Evolutionary conservation across 2,329 filamentous ascomycete species (phyloP), one percentile per base, ranked within the genome.

Genomic region (Exserohilum turcica): DNA sequence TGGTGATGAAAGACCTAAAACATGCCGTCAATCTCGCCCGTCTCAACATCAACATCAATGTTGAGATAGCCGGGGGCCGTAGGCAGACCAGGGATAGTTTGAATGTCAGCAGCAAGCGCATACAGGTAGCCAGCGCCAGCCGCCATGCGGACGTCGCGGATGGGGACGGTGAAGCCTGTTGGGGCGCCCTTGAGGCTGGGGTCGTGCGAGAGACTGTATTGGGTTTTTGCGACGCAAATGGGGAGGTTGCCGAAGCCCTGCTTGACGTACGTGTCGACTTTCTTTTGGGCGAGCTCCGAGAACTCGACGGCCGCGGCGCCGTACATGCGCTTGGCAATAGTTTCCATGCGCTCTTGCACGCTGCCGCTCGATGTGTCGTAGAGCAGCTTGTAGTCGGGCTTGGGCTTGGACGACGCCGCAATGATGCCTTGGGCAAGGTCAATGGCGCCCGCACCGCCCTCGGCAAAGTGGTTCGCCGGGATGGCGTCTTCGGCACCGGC

Each of bases 171-270:
- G 77, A 97, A 99, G 54, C 93, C 94, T 3, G 88, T 90, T 19
- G 94, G 94, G 7, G 94, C 94, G 58, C 94, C 94, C 84, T 99
- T 99, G 66, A 97, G 82, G 9, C 90, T 86, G 2, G 93, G 89
- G 74, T 99, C 92, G 76, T 97, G 93, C 53, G 89, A 94, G 43
- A 99, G 83, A 29, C 91, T 96, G 80, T 99, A 99, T 77, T 99
- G 94, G 12, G 94, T 99, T 86, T 99, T 99, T 58, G 94, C 94
- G 61, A 97, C 85, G 75, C 94, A 99, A 71, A 97, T 96, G 31
- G 94, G 94, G 61, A 99, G 80, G 75, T 96, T 91, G 18, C 89
- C 89, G 68, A 93, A 95, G 39, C 94, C 94, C 76, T 97, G 94
- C 72, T 86, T 86, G 28, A 90, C 92, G 78, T 97, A 99, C 6